phyloP scores from a whole-genome alignment of 768 basidiomycete genomes.

The Tricholoma matsutake region DNA sequence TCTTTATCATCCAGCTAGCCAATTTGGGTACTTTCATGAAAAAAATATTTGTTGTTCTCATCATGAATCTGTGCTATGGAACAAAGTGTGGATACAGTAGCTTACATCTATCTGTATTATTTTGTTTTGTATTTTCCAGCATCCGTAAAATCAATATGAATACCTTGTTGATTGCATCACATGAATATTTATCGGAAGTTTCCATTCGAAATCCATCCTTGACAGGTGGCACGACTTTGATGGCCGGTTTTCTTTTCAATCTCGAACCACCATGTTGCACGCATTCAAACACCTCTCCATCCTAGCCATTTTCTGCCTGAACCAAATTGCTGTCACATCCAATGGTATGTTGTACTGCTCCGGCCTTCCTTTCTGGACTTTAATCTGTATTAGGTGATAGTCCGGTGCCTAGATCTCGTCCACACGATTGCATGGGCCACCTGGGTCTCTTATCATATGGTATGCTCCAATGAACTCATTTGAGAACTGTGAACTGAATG shows the following conservation, averaged over 20 bases:
- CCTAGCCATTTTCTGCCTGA: background rate
- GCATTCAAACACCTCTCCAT: background rate
- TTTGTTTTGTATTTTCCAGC: background rate
- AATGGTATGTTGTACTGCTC: background rate
- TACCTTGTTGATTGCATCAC: background rate
- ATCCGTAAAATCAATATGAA: background rate
- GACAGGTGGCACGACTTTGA: background rate
- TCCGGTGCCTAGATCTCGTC: no score
- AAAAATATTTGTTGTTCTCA: background rate
- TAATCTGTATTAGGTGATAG: background rate
- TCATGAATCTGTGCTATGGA: background rate
- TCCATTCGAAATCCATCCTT: background rate
- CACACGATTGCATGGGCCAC: no score
- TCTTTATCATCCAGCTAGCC: background rate
- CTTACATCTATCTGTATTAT: background rate
- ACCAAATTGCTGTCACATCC: background rate
- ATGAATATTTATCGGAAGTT: background rate
- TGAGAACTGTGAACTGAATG: background rate
- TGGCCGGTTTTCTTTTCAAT: background rate
- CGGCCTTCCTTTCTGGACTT: background rate
- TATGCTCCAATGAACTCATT: background rate
- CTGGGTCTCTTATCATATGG: background rate
- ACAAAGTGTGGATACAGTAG: background rate
- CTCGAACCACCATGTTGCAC: background rate
- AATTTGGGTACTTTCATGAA: background rate